Evolutionary conservation across 768 basidiomycete genomes (phyloP).

Genomic region (Pleurotus tuoliensis): DNA sequence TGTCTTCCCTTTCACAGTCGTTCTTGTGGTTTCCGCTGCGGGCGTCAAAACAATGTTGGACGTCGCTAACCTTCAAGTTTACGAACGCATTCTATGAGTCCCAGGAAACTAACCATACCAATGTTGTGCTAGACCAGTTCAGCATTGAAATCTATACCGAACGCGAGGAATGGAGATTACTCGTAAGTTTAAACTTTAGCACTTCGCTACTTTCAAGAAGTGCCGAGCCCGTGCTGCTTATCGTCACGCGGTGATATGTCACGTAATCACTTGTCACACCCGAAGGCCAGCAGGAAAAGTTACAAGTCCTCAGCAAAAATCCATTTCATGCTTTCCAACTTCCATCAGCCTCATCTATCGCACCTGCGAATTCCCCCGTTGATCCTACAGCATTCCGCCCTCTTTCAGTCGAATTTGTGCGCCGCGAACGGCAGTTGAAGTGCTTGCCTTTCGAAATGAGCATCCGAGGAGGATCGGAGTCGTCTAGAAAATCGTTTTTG

Average conservation of each 20-base stretch:
- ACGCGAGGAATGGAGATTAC: no score
- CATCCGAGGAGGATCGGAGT: background rate
- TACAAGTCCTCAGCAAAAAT: background rate
- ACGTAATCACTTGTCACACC: background rate
- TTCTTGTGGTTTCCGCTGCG: no score
- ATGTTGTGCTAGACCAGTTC: no score
- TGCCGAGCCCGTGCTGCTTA: no score
- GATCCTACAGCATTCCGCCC: background rate
- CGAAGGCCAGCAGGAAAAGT: background rate
- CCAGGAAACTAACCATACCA: no score
- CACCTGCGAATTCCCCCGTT: background rate
- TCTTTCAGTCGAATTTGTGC: background rate
- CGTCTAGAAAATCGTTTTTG: background rate
- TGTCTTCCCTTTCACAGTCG: no score
- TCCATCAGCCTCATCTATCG: background rate
- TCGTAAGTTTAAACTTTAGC: no score
- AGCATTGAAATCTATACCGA: no score
- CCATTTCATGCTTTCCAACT: conserved; percentile 5
- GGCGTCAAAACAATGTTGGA: no score
- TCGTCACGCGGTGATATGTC: background rate
- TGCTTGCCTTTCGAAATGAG: background rate
- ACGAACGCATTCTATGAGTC: no score
- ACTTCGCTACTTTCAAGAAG: no score
- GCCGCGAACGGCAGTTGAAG: background rate
- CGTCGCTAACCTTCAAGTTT: no score